These are phyloP conservation scores for Quercus wislizeni DNA, from an alignment of 306 rosid species.

Conservation along the genomic window DNA sequence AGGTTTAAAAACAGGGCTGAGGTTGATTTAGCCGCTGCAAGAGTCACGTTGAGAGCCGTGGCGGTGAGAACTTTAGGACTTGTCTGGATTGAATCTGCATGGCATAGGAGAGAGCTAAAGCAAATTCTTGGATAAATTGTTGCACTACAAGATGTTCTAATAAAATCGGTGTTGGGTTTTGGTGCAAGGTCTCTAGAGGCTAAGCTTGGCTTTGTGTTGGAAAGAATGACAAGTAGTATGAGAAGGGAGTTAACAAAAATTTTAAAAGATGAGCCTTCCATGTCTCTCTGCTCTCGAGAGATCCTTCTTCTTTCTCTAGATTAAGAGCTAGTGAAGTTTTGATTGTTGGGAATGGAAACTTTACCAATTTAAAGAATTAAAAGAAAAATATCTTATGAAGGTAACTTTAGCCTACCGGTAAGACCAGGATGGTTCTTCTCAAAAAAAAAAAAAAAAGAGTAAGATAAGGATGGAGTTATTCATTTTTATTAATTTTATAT, in stretches of 20 bases:
- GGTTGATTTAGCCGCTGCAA: constrained; percentile 49
- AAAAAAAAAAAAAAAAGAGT: too few species aligned
- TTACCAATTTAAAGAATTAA: too few species aligned
- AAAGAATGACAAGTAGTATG: background rate
- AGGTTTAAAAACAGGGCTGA: constrained; percentile 27
- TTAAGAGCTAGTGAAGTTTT: background rate
- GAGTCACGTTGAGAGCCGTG: constrained; percentile 61
- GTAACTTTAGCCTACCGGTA: too few species aligned
- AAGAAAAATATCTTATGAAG: too few species aligned
- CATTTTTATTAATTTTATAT: too few species aligned
- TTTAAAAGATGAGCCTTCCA: constrained; percentile 34
- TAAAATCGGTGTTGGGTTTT: constrained; percentile 44
- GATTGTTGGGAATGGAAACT: background rate
- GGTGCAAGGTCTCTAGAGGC: constrained; percentile 10
- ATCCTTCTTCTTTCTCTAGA: background rate
- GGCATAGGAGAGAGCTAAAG: constrained; percentile 54
- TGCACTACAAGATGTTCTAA: constrained; percentile 59
- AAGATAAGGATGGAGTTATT: too few species aligned
- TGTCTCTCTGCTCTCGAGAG: background rate
- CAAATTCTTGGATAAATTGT: constrained; percentile 73
- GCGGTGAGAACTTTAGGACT: constrained; percentile 43
- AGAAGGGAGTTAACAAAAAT: constrained; percentile 19
- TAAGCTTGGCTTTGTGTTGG: constrained; percentile 6
- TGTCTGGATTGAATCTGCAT: constrained; percentile 49
- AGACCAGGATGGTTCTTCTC: too few species aligned